Base-by-base conservation (phyloP, 2,329 filamentous ascomycete genomes). In the Clarireedia hainanense region DNA sequence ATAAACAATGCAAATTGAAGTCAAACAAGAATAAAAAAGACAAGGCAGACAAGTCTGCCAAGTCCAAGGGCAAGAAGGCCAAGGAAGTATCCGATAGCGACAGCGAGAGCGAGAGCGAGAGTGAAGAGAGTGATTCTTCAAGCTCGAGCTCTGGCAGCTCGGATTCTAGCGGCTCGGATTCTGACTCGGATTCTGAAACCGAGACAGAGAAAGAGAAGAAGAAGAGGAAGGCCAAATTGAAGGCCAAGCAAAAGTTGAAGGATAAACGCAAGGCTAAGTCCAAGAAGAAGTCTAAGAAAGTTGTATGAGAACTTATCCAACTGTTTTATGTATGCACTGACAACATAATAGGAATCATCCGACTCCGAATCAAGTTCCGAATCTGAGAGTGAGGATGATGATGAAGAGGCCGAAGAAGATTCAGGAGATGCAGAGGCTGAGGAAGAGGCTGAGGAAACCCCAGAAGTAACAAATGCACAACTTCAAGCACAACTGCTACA, bases 231-330 rank as follows among this genome's bases (percentile, higher is more conserved):
- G 63, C 67, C 23, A 67, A 66, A 56, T 65, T 58, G 54, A 74
- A 71, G 62, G 66, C 66, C 9, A 72, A 70, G 53, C 64, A 67
- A 57, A 65, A 63, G 51, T 57, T 61, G 14, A 66, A 66, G 53
- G 64, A 65, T 6, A 69, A 69, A 60, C 63, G 64, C 50, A 75
- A 73, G 60, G 60, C 64, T 4, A 74, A 73, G 64, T 71, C 69
- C 43, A 75, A 72, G 65, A 65, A 68, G 45, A 72, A 70, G 56
- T 61, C 69, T 6, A 69, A 64, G 51, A 68, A 71, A 65, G 64
- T 65, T 61, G 58, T 68, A 69, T 26, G 63, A 60, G 36, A 24
- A 52, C 53, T 47, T 51, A 23, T 47, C 47, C 48, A 48, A 9
- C 45, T 48, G 39, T 6, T 46, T 45, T 45, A 23, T 47, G 10